Percentiles rank a stretch among this genome's conserved stretches.
phyloP scores from a whole-genome alignment of 148 eudicot genomes.

The Cornus florida region DNA sequence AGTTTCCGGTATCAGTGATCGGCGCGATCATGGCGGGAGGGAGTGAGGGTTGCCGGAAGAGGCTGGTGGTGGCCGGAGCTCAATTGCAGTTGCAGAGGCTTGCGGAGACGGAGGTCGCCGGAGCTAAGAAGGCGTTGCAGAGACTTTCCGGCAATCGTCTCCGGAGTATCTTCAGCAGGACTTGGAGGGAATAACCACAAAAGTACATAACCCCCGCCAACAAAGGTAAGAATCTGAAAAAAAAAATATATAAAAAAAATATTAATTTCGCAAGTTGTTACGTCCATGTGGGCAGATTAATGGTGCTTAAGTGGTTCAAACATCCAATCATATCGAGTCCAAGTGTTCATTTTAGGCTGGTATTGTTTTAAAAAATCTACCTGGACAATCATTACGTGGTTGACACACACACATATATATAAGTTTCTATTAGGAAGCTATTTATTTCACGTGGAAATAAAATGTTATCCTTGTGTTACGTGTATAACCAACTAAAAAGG shows the following conservation, averaged over 20 bases:
- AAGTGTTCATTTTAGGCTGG: no score
- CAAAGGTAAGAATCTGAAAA: conserved; percentile 15
- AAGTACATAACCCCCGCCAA: conserved; percentile 33
- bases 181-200: conserved; percentile 57
- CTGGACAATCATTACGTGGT: no score
- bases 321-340: background rate
- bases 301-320: background rate
- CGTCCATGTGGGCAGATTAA: background rate
- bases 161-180: conserved; percentile 45
- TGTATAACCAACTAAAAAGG: no score
- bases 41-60: conserved; percentile 58
- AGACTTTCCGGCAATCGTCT: conserved; percentile 60
- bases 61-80: conserved; percentile 57
- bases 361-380: no score
- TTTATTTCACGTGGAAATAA: no score
- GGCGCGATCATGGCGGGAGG: conserved; percentile 51
- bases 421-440: no score
- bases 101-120: conserved; percentile 62
- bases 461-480: no score
- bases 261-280: background rate
- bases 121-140: conserved; percentile 65
- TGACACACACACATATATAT: no score
- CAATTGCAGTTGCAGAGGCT: conserved; percentile 42
- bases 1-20: conserved; percentile 57
- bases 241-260: background rate